Base-by-base conservation (phyloP, 2,329 filamentous ascomycete species). In the Knufia petricola region DNA sequence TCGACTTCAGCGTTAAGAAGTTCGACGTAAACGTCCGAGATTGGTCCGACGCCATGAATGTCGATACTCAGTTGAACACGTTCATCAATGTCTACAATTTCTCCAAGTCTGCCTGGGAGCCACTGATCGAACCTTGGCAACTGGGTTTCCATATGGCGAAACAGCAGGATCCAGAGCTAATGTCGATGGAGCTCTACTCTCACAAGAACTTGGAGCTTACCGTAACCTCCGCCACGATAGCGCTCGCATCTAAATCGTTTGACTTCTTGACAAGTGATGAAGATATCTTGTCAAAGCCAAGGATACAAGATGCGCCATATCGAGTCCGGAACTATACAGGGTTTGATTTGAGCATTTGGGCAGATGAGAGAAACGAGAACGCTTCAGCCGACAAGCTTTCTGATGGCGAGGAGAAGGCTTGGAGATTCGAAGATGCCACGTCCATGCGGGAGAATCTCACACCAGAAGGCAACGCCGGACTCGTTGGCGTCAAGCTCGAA, bases 61-160 rank as follows among this genome's bases (percentile, higher is more conserved):
- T 87, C 0, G 87, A 95, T 61, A 85, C 87, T 0, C 84, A 80
- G n/a, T 82, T 98, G 41, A 87, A 95, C 54, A 87, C 90, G 55
- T 95, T 95, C 65, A 79, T 94, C 59, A 98, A 96, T 60, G 84
- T 98, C 21, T 98, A 95, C 73, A 98, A 98, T 66, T 98, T 98
- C 68, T 92, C 92, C 12, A 98, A 98, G 65, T 98, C 92, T 0
- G 87, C 88, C 2, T 98, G 92, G 92, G 92, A 98, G 64, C 92
- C 92, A 2, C 69, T 98, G 28, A 80, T 98, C 21, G 92, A 98
- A 64, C 94, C 94, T 6, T 98, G 92, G 92, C 82, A 90, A 56
- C 74, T 96, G n/a, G 88, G 88, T 1, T 81, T 98, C 57, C 87
- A 94, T 54, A 79, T 96, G 63, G 81, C 85, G 1, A 89, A 83